phyloP scores from a whole-genome alignment of 1,284 basidiomycete genomes.

The Malassezia furfur region DNA sequence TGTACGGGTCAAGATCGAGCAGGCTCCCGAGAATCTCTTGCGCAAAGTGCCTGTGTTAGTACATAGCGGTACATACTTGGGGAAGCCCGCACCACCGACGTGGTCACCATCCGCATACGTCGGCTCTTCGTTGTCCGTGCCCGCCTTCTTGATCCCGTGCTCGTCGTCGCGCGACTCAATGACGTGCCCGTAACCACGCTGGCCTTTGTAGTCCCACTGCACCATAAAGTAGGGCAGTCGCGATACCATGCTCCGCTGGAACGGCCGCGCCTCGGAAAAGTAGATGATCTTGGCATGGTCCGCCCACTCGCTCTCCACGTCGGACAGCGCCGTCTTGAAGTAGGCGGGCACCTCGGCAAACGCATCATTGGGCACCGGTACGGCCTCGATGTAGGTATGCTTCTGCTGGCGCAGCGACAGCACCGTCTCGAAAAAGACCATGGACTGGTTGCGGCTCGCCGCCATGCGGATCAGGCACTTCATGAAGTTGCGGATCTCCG shows the following conservation, averaged over 20 bases:
- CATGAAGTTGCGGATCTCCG: constrained; percentile 68
- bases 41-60: constrained; percentile 56
- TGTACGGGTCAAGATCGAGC: constrained; percentile 73
- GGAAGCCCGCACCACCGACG: constrained; percentile 60
- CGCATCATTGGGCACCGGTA: constrained; percentile 74
- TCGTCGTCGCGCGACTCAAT: constrained; percentile 52
- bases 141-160: constrained; percentile 49
- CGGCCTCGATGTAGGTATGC: constrained; percentile 81
- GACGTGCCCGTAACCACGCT: constrained; percentile 65
- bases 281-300: constrained; percentile 94
- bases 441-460: constrained; percentile 68
- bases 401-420: constrained; percentile 72
- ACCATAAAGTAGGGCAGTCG: constrained; percentile 98
- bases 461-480: constrained; percentile 94
- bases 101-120: constrained; percentile 67
- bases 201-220: constrained; percentile 87
- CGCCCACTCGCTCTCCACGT: constrained; percentile 89
- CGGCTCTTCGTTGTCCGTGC: constrained; percentile 43
- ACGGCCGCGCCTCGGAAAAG: constrained; percentile 56
- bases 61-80: constrained; percentile 1
- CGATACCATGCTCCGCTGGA: constrained; percentile 60
- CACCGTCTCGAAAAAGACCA: constrained; percentile 89
- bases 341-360: constrained; percentile 81
- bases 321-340: constrained; percentile 84
- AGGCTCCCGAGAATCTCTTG: constrained; percentile 88